Conservation (phyloP, 2,329 filamentous ascomycete species). For the Penicillium sclerotigenum region DNA sequence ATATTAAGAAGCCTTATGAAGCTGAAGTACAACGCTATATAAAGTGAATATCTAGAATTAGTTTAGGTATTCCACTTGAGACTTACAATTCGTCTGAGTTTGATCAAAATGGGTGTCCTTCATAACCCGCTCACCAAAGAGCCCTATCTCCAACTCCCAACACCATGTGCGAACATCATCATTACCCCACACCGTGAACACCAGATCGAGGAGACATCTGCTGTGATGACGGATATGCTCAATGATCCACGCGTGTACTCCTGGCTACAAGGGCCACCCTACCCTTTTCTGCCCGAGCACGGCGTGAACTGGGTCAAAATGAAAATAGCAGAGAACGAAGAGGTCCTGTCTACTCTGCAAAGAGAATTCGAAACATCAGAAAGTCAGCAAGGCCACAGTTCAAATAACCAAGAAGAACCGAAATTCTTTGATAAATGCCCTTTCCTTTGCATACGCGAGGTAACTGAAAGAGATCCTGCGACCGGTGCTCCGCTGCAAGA, state of each 20-base stretch:
- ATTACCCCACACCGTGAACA: constrained; percentile 25
- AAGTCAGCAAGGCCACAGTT: background rate
- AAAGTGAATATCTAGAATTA: background rate
- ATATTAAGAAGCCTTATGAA: background rate
- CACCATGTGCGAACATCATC: constrained; percentile 25
- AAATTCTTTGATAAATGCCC: constrained; percentile 20
- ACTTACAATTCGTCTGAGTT: background rate
- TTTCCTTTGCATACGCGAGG: constrained; percentile 23
- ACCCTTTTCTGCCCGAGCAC: constrained; percentile 24
- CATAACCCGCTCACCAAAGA: constrained; percentile 19
- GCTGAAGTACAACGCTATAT: background rate
- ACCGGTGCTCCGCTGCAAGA: constrained; percentile 10
- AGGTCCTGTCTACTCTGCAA: background rate
- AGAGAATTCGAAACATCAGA: constrained; percentile 1
- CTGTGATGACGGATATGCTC: constrained; percentile 12
- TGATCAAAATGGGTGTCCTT: constrained; percentile 17
- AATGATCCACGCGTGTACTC: constrained; percentile 26
- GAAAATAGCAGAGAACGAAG: constrained; percentile 3
- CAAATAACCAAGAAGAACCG: background rate
- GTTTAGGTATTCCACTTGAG: background rate
- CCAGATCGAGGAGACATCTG: constrained; percentile 11
- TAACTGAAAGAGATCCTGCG: constrained; percentile 1
- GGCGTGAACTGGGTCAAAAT: constrained; percentile 14
- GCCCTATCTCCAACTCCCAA: constrained; percentile 26
- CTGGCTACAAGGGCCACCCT: constrained; percentile 25